Evolutionary conservation across 768 basidiomycete genomes (phyloP), one percentile per base, ranked within the genome.

Genomic region (Serendipita sp.): DNA sequence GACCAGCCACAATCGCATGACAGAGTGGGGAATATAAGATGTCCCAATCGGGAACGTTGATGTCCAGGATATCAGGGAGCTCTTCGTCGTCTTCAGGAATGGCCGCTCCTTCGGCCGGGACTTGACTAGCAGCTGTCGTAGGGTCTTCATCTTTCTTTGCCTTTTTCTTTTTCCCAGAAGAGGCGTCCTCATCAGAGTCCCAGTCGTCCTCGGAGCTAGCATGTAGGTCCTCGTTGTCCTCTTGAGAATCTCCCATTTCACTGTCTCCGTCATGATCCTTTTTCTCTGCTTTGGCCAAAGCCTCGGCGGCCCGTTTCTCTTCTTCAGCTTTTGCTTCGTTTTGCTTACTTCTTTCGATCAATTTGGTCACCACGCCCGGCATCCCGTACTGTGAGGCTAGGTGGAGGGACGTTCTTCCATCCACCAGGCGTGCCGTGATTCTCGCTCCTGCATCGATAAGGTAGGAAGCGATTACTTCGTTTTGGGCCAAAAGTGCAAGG

Each of bases 21-120:
- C 73, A 73, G 32, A 85, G 74, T 1, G 84, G 77, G 1, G 79
- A 77, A 66, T 82, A 78, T 2, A 76, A 76, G 64, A 80, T 77
- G 69, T 85, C 84, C 84, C 83, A 86, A 70, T 85, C 83, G 0
- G 75, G 64, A 1, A 75, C 73, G 51, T 83, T 75, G 66, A 84
- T 68, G 48, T 82, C 79, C n/a, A 85, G 74, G 37, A 85, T 73
- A 65, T 85, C 83, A 0, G 81, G 81, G 41, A 74, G 73, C 48
- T 81, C 78, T 2, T 74, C 72, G 3, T 78, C 73, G 68, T 82
- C 81, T 46, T 82, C 82, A 0, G 78, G 78, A 3, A 79, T 72
- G 51, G 41, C 79, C 77, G 10, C 72, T 62, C 70, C 73, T 44
- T 72, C 70, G 46, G 51, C 64, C 28, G 66, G 62, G 11, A 11